A percentile compares a stretch with the other conserved stretches of the same genome.
Evolutionary conservation across 306 rosid genomes (phyloP).

Genomic region (Mimosa pudica): DNA sequence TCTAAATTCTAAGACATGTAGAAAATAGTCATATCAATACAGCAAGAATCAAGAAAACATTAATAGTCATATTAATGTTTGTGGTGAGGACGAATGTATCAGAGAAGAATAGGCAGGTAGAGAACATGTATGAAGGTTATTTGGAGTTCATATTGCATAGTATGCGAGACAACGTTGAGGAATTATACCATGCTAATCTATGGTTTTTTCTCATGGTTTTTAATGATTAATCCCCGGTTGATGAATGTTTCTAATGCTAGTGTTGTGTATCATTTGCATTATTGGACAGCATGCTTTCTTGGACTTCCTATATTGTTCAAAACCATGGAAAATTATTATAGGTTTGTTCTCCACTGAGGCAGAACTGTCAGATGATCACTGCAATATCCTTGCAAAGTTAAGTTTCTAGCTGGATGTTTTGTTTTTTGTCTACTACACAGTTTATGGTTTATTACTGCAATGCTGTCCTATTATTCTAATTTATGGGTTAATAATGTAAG

Average conservation of each 20-base stretch:
- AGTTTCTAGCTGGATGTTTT: background rate
- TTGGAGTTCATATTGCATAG: conserved; percentile 40
- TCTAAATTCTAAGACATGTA: conserved; percentile 42
- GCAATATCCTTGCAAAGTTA: background rate
- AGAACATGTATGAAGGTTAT: conserved; percentile 36
- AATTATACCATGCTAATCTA: conserved; percentile 53
- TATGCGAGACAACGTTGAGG: conserved; percentile 48
- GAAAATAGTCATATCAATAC: conserved; percentile 34
- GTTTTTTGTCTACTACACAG: background rate
- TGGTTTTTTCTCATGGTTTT: conserved; percentile 22
- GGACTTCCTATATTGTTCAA: background rate
- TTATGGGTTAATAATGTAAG: background rate
- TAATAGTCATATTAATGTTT: conserved; percentile 41
- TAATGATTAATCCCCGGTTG: conserved; percentile 3
- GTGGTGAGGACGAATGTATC: conserved; percentile 64
- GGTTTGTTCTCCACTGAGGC: background rate
- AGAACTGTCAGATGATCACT: background rate
- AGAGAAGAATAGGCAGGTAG: conserved; percentile 46
- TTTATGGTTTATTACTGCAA: background rate
- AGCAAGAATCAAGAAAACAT: conserved; percentile 44
- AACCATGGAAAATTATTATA: background rate
- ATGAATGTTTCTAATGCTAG: background rate
- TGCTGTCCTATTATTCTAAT: background rate
- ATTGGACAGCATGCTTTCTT: background rate
- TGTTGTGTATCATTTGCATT: background rate